Conservation (phyloP, 306 rosid species). For the Lupinus albus region DNA sequence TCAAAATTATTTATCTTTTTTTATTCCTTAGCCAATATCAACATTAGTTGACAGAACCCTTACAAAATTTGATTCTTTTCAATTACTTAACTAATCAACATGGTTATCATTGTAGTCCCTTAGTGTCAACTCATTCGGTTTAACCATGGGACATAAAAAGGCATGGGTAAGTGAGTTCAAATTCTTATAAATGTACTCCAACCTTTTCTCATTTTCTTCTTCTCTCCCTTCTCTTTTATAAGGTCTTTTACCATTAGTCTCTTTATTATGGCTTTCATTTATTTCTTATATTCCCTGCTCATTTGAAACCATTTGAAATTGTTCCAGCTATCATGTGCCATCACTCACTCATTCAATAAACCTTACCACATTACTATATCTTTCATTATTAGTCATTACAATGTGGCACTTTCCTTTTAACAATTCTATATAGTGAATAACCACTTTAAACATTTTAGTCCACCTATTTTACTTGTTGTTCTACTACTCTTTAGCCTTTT, state of each 20-base stretch:
- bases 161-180: too few relatives aligned
- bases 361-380: not conserved
- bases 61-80: too few relatives aligned
- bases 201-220: not conserved
- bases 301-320: slow-evolving; percentile 32
- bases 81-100: too few relatives aligned
- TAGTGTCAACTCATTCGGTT: too few relatives aligned
- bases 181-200: too few relatives aligned
- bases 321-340: slow-evolving; percentile 14
- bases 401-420: not conserved
- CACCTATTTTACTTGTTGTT: not conserved
- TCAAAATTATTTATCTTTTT: too few relatives aligned
- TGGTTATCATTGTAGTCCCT: too few relatives aligned
- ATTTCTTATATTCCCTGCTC: slow-evolving; percentile 1
- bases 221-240: too few relatives aligned
- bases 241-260: too few relatives aligned
- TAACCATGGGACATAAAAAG: too few relatives aligned
- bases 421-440: not conserved
- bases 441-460: slow-evolving; percentile 26
- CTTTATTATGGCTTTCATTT: slow-evolving; percentile 18
- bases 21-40: too few relatives aligned
- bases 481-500: not conserved
- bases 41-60: too few relatives aligned
- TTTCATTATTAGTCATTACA: not conserved
- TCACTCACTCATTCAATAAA: slow-evolving; percentile 6